Evolutionary conservation across 805 yeast genomes (phyloP).

Genomic region (Metschnikowia matae): DNA sequence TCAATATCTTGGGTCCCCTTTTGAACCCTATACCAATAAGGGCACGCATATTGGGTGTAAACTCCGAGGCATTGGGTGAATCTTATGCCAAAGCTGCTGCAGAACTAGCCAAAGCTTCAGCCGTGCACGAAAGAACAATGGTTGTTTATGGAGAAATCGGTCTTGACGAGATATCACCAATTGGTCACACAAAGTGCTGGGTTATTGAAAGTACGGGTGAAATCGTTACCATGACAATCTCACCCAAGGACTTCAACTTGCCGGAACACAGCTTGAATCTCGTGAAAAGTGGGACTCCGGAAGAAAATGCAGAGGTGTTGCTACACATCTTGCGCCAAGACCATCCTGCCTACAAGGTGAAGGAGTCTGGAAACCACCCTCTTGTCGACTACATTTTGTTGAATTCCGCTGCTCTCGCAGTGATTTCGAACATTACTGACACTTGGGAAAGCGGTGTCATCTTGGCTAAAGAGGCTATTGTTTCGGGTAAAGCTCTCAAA

Average conservation of each 20-base stretch:
- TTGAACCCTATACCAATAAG: slow-evolving; percentile 82
- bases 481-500: slow-evolving; percentile 59
- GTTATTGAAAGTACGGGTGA: slow-evolving; percentile 43
- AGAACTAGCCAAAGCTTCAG: slow-evolving; percentile 48
- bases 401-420: slow-evolving; percentile 85
- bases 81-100: slow-evolving; percentile 81
- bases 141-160: slow-evolving; percentile 93
- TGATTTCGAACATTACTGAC: slow-evolving; percentile 62
- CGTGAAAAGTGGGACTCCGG: slow-evolving; percentile 84
- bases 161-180: slow-evolving; percentile 89
- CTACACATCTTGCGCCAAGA: slow-evolving; percentile 43
- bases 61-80: slow-evolving; percentile 70
- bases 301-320: slow-evolving; percentile 69
- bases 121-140: slow-evolving; percentile 55
- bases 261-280: slow-evolving; percentile 61
- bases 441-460: slow-evolving; percentile 77
- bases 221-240: slow-evolving; percentile 42
- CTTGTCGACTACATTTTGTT: slow-evolving; percentile 84
- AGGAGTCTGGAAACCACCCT: slow-evolving; percentile 45
- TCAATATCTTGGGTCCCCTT: slow-evolving; percentile 91
- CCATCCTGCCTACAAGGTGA: slow-evolving; percentile 42
- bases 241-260: slow-evolving; percentile 80
- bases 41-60: slow-evolving; percentile 87
- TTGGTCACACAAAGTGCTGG: slow-evolving; percentile 83
- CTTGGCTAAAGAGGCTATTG: slow-evolving; percentile 65